Base-by-base conservation (phyloP, 1,284 basidiomycete genomes). In the Moesziomyces globuligerus region DNA sequence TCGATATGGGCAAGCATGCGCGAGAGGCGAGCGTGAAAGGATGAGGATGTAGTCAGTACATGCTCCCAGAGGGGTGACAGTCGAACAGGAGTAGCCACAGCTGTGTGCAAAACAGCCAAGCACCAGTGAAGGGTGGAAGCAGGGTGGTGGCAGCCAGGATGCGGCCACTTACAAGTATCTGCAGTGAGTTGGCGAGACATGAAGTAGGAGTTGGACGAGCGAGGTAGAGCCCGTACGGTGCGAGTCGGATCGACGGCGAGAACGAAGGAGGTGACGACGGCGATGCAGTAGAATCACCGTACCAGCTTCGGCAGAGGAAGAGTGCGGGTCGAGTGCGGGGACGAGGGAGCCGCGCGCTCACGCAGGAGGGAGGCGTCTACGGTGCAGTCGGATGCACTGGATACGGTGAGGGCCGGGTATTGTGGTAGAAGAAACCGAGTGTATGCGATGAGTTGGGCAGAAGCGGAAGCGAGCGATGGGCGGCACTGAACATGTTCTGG, bases 371-470 rank as follows among this genome's bases (percentile, higher is more conserved):
- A 40, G 34, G 24, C 38, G 36, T 21, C 32, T 58, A 65, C 41
- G 55, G 61, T 50, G 61, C 61, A 38, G 29, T 38, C n/a, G 55
- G 29, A 49, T 47, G 53, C 47, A 23, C 29, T 39, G 11, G 40
- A 37, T 42, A 39, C 29, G 46, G 52, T 26, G 50, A 46, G 26
- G 43, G 51, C 46, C 48, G 62, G n/a, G 59, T 70, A 71, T 59
- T 52, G 50, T 65, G 59, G 44, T 73, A 69, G 54, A 73, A 73
- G 57, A 66, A 65, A 17, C 71, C 68, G 29, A 66, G 45, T n/a
- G 60, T 73, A 64, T 66, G 68, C 24, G 65, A 69, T 54, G 71
- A 66, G 61, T 69, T 73, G 34, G 68, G 59, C 25, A 71, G 57
- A 42, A 69, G 70, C 39, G 65, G 70, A 24, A 73, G 70, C 39